Percentiles rank a stretch among this genome's conserved stretches.
Conservation (phyloP, 2,329 filamentous ascomycete species). For the Sporothrix euskadiensis region DNA sequence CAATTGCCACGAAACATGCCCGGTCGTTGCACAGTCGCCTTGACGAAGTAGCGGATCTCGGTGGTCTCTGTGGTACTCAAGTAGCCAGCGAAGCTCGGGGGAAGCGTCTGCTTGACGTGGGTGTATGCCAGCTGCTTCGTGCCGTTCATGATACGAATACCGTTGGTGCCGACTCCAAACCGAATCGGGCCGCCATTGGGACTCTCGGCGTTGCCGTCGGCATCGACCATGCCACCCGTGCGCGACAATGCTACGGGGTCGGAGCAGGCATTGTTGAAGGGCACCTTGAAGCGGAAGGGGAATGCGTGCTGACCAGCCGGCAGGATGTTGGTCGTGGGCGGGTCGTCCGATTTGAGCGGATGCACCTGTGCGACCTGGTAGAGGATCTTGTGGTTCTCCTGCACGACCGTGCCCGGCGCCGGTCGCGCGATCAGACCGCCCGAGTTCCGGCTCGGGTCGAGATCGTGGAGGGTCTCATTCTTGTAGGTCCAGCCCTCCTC, state of each 20-base stretch:
- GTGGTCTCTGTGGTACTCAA: slow-evolving; percentile 84
- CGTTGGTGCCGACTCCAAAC: slow-evolving; percentile 52
- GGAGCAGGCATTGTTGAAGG: slow-evolving; percentile 73
- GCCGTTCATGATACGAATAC: slow-evolving; percentile 63
- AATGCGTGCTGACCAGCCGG: slow-evolving; percentile 72
- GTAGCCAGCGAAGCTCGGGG: slow-evolving; percentile 85
- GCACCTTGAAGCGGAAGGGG: slow-evolving; percentile 74
- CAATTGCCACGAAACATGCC: slow-evolving; percentile 90
- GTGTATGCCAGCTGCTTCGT: slow-evolving; percentile 60
- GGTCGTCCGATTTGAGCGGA: slow-evolving; percentile 53
- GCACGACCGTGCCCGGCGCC: slow-evolving; percentile 45
- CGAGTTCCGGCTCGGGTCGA: neutral
- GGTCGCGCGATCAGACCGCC: slow-evolving; percentile 24
- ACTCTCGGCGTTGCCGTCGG: slow-evolving; percentile 50
- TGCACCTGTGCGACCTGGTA: slow-evolving; percentile 75
- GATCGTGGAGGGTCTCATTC: slow-evolving; percentile 9
- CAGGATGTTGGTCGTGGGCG: slow-evolving; percentile 49
- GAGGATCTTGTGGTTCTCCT: slow-evolving; percentile 70
- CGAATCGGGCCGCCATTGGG: slow-evolving; percentile 45
- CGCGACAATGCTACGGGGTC: slow-evolving; percentile 54
- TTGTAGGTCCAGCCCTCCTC: slow-evolving; percentile 29
- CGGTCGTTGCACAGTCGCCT: slow-evolving; percentile 89
- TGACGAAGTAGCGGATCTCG: slow-evolving; percentile 91
- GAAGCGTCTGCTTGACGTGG: slow-evolving; percentile 83
- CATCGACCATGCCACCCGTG: slow-evolving; percentile 55